Conservation (phyloP, 257 asterid species). For the Apocynum venetum region DNA sequence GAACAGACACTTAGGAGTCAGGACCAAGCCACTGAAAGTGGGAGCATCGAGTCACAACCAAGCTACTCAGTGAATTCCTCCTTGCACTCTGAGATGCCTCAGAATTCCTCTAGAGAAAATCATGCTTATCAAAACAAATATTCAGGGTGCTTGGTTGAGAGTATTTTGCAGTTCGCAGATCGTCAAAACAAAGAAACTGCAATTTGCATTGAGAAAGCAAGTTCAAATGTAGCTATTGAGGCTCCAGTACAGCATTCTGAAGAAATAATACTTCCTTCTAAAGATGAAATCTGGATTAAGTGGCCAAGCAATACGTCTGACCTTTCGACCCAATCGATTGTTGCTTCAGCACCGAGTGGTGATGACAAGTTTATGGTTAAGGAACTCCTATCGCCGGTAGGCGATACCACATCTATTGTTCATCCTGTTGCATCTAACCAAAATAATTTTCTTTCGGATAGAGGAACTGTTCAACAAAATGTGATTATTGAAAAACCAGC, state of each 20-base stretch:
- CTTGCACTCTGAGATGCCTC: slow-evolving; percentile 40
- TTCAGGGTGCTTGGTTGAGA: slow-evolving; percentile 22
- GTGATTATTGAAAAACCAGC: slow-evolving; percentile 36
- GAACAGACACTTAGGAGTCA: slow-evolving; percentile 35
- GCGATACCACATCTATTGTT: slow-evolving; percentile 29
- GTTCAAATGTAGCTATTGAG: slow-evolving; percentile 23
- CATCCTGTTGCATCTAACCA: slow-evolving; percentile 38
- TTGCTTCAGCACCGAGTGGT: slow-evolving; percentile 29
- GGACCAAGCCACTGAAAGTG: slow-evolving; percentile 37
- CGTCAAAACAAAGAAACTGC: slow-evolving; percentile 34
- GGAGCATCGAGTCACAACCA: slow-evolving; percentile 40
- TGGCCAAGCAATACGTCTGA: slow-evolving; percentile 20
- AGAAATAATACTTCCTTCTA: slow-evolving; percentile 15
- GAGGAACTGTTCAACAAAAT: slow-evolving; percentile 38
- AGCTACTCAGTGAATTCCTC: slow-evolving; percentile 54
- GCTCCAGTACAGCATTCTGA: slow-evolving; percentile 24
- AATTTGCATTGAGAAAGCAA: slow-evolving; percentile 32
- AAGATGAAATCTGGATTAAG: slow-evolving; percentile 27
- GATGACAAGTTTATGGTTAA: slow-evolving; percentile 54
- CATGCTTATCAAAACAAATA: slow-evolving; percentile 32
- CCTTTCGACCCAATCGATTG: slow-evolving; percentile 16
- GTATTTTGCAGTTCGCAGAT: slow-evolving; percentile 27
- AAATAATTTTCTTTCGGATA: slow-evolving; percentile 36
- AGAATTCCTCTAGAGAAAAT: slow-evolving; percentile 26
- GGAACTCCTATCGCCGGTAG: slow-evolving; percentile 28